Evolutionary conservation across 352 stramenopile species (phyloP).

Genomic region (Phytopythium oedochilum): DNA sequence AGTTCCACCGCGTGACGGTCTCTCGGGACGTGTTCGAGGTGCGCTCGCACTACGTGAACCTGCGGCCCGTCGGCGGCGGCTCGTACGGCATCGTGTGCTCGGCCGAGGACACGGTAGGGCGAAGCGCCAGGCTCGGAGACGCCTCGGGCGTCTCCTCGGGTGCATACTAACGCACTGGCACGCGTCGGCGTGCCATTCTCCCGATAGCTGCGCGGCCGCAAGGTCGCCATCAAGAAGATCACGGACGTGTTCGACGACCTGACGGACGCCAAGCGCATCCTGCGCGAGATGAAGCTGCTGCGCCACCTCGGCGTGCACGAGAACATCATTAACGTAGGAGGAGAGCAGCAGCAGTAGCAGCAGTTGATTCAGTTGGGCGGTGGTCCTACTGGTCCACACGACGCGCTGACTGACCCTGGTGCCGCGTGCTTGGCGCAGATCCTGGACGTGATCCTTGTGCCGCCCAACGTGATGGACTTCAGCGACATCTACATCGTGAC

Average conservation of each 20-base stretch:
- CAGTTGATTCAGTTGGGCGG: no score
- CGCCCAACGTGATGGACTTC: constrained; percentile 84
- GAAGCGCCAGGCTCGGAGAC: no score
- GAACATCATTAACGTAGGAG: constrained; percentile 87
- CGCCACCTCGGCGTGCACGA: constrained; percentile 88
- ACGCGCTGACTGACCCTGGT: not conserved
- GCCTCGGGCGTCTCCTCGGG: no score
- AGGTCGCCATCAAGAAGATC: constrained; percentile 92
- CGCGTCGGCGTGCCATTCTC: no score
- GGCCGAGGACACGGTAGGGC: constrained; percentile 81
- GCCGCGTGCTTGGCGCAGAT: constrained; percentile 30
- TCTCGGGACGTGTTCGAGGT: constrained; percentile 83
- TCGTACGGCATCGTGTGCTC: constrained; percentile 93
- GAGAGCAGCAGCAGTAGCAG: no score
- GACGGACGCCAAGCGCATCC: constrained; percentile 90
- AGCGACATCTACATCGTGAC: constrained; percentile 90
- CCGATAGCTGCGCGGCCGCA: constrained; percentile 68
- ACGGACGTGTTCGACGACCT: constrained; percentile 91
- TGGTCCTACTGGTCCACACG: no score
- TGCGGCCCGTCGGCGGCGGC: constrained; percentile 73
- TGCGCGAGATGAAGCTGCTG: constrained; percentile 92
- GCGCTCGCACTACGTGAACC: constrained; percentile 74
- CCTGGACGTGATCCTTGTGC: constrained; percentile 78
- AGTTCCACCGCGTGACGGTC: constrained; percentile 81
- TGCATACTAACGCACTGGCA: no score